Conservation (phyloP, 2,329 filamentous ascomycete genomes). For the Fusarium oxysporum region DNA sequence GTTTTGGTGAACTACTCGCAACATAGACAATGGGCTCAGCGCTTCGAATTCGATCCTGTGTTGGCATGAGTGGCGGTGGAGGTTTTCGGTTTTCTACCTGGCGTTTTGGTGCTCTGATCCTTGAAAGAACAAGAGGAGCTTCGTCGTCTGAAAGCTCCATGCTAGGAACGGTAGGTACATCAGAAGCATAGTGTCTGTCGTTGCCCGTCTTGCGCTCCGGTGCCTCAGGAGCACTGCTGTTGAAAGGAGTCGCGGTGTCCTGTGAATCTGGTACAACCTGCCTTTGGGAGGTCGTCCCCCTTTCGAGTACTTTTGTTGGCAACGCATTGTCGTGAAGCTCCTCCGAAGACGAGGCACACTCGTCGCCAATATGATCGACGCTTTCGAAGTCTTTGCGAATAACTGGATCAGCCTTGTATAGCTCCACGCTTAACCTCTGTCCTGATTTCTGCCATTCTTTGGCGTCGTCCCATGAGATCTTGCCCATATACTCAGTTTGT, state of each 20-base stretch:
- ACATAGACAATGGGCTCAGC: neutral
- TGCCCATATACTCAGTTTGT: conserved; percentile 47
- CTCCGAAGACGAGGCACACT: neutral
- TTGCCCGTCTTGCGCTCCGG: neutral
- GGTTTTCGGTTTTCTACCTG: neutral
- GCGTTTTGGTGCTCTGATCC: conserved; percentile 7
- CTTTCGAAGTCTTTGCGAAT: conserved; percentile 17
- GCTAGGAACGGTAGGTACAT: conserved; percentile 6
- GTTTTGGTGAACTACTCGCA: neutral
- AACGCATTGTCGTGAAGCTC: neutral
- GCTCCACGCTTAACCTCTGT: conserved; percentile 24
- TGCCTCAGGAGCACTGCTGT: conserved; percentile 36
- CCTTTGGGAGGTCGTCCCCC: neutral
- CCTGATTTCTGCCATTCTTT: conserved; percentile 16
- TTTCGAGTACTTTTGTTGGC: neutral
- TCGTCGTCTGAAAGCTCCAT: conserved; percentile 53
- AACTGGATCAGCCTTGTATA: conserved; percentile 13
- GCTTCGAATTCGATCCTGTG: neutral
- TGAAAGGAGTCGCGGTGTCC: conserved; percentile 40
- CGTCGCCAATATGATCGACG: conserved; percentile 4
- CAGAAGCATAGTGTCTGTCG: neutral
- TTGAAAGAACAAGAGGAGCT: conserved; percentile 45
- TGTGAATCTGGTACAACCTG: conserved; percentile 47
- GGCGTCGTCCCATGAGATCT: conserved; percentile 47
- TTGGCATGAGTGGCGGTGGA: neutral